Evolutionary conservation across 768 basidiomycete genomes (phyloP), one percentile per base, ranked within the genome.

Genomic region (Lactarius sanguifluus): DNA sequence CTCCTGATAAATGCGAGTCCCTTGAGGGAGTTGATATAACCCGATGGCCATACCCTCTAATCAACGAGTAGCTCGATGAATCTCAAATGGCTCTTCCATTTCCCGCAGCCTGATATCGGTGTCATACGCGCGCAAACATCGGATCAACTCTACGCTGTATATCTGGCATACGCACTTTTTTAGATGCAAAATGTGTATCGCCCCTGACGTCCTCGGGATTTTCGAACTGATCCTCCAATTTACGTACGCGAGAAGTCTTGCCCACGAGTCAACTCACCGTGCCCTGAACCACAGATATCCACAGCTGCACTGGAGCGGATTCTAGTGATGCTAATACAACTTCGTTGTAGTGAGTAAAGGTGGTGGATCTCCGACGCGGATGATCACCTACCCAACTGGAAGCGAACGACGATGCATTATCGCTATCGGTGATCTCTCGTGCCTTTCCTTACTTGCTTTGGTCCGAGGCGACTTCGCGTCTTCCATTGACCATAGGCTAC

Each of bases 401-500:
- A 15, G 16, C 16, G 16, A 34, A 54, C 28, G 55, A 28, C 30
- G 32, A 34, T 20, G 9, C 8, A 57, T 30, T 45, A 41, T 64
- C 25, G 36, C 20, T 25, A 23, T 52, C 47, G 12, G 30, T 20
- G 28, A 18, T 40, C 62, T 25, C 30, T 58, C 20, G 5, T 20
- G 20, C 36, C 52, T 28, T 55, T 34, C 23, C 52, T 34, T 65
- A 43, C 50, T 52, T 52, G 25, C 50, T 25, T 52, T 25, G 50
- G 15, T n/a, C 13, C 6, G 50, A 16, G 50, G 10, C 12, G 12
- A n/a, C 40, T 36, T 60, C 43, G 10, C 20, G 18, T 30, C 40
- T 36, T 60, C 43, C 15, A 59, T 34, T 65, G 43, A 20, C 40
- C 45, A 41, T 45, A 32, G 45, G 12, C 32, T 47, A 47, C 45